These are phyloP conservation scores for Eucalyptus albens DNA, from an alignment of 345 rosid genomes.

Conservation along the genomic window DNA sequence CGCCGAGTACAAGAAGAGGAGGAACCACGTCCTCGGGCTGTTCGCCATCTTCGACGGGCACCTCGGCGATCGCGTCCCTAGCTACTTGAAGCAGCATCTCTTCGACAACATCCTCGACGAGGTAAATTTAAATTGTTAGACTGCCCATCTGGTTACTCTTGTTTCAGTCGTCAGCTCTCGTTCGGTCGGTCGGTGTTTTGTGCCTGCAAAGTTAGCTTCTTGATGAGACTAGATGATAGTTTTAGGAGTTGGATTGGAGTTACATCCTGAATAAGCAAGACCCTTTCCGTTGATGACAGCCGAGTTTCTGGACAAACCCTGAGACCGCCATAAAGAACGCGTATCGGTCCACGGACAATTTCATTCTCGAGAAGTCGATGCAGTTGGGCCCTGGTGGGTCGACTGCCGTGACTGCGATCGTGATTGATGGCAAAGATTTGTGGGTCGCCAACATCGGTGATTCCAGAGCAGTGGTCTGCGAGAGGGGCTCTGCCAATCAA, in stretches of 20 bases:
- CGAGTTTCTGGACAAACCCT: constrained; percentile 4
- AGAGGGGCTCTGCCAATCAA: constrained; percentile 3
- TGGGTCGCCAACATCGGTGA: constrained; percentile 13
- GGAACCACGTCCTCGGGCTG: background rate
- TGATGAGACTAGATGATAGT: background rate
- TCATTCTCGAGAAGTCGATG: background rate
- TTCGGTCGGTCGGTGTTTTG: background rate
- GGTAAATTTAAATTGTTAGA: background rate
- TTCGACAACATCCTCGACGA: constrained; percentile 5
- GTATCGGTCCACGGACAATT: background rate
- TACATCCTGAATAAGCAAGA: background rate
- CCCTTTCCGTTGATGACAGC: background rate
- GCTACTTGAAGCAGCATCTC: constrained; percentile 3
- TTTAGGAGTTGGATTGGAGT: background rate
- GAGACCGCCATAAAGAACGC: constrained; percentile 1
- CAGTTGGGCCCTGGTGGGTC: constrained; percentile 9
- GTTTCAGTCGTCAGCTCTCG: background rate
- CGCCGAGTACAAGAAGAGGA: background rate
- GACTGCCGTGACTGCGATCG: constrained; percentile 14
- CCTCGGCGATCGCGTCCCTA: constrained; percentile 1
- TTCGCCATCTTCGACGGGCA: constrained; percentile 17
- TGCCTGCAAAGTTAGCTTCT: background rate
- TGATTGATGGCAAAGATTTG: background rate
- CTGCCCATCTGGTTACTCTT: background rate
- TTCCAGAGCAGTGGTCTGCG: constrained; percentile 8